A percentile compares a stretch with the other conserved stretches of the same genome.
Conservation (phyloP, 306 rosid genomes). For the Lotus japonicus region DNA sequence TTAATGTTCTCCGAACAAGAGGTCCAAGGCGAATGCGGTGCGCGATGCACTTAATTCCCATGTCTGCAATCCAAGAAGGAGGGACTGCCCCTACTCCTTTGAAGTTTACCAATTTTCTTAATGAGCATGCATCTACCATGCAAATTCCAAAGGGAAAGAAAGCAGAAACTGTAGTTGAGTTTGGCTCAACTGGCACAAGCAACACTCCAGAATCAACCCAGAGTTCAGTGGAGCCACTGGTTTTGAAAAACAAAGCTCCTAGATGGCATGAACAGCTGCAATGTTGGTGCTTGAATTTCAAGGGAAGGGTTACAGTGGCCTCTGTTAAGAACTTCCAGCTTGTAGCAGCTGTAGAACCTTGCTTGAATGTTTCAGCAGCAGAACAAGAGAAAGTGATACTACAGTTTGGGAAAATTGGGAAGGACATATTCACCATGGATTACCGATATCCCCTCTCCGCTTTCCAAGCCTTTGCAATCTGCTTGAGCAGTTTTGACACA, state of each 20-base stretch:
- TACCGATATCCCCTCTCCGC: constrained; percentile 92
- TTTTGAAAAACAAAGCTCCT: constrained; percentile 81
- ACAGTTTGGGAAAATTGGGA: constrained; percentile 92
- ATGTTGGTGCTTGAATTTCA: constrained; percentile 97
- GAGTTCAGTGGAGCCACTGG: constrained; percentile 37
- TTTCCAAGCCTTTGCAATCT: constrained; percentile 92
- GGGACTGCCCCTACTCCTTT: constrained; percentile 81
- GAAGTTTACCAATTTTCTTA: constrained; percentile 34
- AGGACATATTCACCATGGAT: constrained; percentile 96
- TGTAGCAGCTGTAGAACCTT: constrained; percentile 69
- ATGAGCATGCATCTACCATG: constrained; percentile 22
- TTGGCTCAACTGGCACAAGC: constrained; percentile 25
- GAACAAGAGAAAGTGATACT: constrained; percentile 85
- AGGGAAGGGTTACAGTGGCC: constrained; percentile 91
- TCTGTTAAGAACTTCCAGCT: constrained; percentile 96
- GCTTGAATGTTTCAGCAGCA: constrained; percentile 46
- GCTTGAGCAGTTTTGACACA: constrained; percentile 95
- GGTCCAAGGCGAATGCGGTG: constrained; percentile 95
- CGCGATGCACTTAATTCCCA: constrained; percentile 67
- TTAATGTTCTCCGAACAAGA: constrained; percentile 86
- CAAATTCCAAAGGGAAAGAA: constrained; percentile 35
- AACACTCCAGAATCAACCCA: constrained; percentile 21
- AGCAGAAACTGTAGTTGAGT: constrained; percentile 23
- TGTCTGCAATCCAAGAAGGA: constrained; percentile 69
- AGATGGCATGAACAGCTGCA: constrained; percentile 96